Base-by-base conservation (phyloP, 1,284 basidiomycete genomes). In the Boletus semigastroideus region DNA sequence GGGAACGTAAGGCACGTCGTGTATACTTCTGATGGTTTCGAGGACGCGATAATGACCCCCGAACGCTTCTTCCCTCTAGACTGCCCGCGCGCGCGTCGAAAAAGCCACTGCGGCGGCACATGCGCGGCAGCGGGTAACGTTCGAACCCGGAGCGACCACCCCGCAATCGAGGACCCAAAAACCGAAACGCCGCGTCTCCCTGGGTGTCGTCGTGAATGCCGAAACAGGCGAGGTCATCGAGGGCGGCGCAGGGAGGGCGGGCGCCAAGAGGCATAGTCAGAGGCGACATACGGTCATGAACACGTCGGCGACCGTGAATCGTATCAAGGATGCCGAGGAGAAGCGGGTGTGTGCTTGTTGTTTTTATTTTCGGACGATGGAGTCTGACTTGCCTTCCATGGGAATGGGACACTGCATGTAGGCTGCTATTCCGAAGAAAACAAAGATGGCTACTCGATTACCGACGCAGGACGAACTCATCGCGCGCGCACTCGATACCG, bases 391-490 rank as follows among this genome's bases (percentile, higher is more conserved):
- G 38, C 50, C 45, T 10, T 40, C 63, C 34, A 61, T 20, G 8
- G 10, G 3, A 8, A 30, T 27, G 37, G 12, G 31, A 8, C 14
- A 11, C 28, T 39, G 12, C 49, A 51, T 22, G 8, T 56, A 84
- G 86, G 83, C 84, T 3, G 64, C 78, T 1, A 68, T 80, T 22
- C 80, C 84, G 0, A 89, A 83, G 68, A 85, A 83, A 59, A 61
- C 68, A 7, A 86, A 83, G 61, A 70, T 72, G 5, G 74, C 74
- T 48, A 73, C 70, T 13, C 78, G 74, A 22, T 65, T 71, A 4
- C 78, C 81, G 34, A 90, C 90, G 0, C 92, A 94, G 62, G 87
- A 81, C 20, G 87, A 92, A 59, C 78, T 94, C 5, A 88, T 94
- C 48, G 82, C 84, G 1, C 83, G 83, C 14, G 92, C 92, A 0